Evolutionary conservation across 116 monocot genomes (phyloP).

Genomic region (Phalaenopsis hybrid): DNA sequence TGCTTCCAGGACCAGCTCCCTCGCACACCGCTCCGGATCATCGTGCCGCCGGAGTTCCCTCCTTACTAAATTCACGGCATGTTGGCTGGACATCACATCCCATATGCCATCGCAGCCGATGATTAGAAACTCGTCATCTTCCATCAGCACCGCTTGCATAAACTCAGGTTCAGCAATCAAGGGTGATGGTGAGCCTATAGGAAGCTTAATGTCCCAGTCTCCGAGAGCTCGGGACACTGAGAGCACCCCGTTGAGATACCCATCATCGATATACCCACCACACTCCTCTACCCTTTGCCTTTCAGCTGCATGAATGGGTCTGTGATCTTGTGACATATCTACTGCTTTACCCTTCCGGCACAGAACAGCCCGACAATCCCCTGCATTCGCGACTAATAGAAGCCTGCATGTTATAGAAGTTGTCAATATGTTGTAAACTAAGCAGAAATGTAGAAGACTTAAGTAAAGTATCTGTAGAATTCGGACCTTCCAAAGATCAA

Average conservation of each 20-base stretch:
- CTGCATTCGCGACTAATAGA: constrained; percentile 68
- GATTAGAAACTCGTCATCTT: constrained; percentile 75
- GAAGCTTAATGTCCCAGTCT: constrained; percentile 69
- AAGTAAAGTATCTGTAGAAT: neutral
- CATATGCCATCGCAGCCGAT: constrained; percentile 79
- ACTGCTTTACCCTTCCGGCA: constrained; percentile 57
- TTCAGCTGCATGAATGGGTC: constrained; percentile 38
- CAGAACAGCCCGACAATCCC: constrained; percentile 70
- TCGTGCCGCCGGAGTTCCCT: constrained; percentile 54
- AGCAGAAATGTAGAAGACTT: neutral
- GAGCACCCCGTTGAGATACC: constrained; percentile 71
- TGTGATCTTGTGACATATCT: constrained; percentile 68
- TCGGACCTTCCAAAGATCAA: constrained; percentile 57
- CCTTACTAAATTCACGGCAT: constrained; percentile 54
- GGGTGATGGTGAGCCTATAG: constrained; percentile 39
- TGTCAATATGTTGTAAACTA: neutral
- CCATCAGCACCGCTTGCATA: constrained; percentile 27
- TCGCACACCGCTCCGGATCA: constrained; percentile 53
- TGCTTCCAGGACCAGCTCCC: constrained; percentile 61
- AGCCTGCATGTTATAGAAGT: constrained; percentile 16
- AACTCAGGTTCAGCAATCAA: constrained; percentile 67
- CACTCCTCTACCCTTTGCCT: constrained; percentile 33
- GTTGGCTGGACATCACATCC: constrained; percentile 74
- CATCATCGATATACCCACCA: constrained; percentile 62
- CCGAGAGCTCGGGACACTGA: constrained; percentile 65